Conservation (phyloP, 805 yeast species). For the Debaryomyces prosopidis region DNA sequence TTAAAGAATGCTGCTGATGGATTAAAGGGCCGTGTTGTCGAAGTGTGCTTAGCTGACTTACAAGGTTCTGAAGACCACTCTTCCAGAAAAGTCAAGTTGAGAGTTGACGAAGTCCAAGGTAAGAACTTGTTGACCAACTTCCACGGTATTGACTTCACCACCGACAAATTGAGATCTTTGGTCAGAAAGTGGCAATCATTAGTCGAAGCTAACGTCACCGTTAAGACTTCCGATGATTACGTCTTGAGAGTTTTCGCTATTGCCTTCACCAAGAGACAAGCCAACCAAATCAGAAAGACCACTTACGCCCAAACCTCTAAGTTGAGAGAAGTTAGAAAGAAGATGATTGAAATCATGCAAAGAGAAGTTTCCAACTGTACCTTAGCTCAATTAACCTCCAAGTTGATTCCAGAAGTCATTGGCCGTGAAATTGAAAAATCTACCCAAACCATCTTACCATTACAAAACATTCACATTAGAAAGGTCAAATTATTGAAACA, state of each 20-base stretch:
- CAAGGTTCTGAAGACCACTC: constrained; percentile 99
- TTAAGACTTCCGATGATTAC: constrained; percentile 97
- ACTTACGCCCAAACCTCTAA: constrained; percentile 97
- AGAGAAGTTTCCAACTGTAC: constrained; percentile 95
- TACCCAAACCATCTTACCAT: constrained; percentile 91
- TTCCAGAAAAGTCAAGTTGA: constrained; percentile 94
- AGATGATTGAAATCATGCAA: constrained; percentile 93
- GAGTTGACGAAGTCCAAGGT: constrained; percentile 99
- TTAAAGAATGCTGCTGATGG: constrained; percentile 97
- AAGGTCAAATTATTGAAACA: constrained; percentile 97
- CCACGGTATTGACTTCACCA: constrained; percentile 98
- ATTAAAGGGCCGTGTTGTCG: constrained; percentile 96
- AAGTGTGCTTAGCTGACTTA: constrained; percentile 93
- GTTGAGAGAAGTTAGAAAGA: constrained; percentile 96
- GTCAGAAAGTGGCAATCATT: constrained; percentile 99
- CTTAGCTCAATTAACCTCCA: constrained; percentile 93
- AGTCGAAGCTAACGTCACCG: constrained; percentile 97
- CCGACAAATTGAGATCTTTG: constrained; percentile 95
- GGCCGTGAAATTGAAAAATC: constrained; percentile 98
- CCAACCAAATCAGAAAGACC: constrained; percentile 96
- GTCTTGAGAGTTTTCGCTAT: constrained; percentile 93
- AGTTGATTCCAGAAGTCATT: constrained; percentile 97
- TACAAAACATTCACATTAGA: constrained; percentile 98
- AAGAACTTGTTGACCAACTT: constrained; percentile 98
- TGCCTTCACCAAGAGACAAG: constrained; percentile 98